A percentile compares a stretch with the other conserved stretches of the same genome.
Conservation (phyloP, 2,329 filamentous ascomycete genomes). For the Ophiostoma quercus region DNA sequence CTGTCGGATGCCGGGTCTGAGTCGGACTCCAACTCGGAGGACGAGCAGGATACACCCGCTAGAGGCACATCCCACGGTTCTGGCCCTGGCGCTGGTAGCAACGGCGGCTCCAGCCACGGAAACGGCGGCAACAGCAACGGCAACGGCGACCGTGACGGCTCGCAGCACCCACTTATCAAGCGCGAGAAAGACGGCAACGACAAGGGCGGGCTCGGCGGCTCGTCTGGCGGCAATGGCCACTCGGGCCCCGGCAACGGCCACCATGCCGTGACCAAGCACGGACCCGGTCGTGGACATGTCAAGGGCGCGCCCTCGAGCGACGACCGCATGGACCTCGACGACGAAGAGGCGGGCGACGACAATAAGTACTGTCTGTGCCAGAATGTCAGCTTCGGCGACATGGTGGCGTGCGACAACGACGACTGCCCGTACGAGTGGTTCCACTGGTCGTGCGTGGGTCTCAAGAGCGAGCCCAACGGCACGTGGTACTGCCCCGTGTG, state of each 20-base stretch:
- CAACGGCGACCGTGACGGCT: constrained; percentile 13
- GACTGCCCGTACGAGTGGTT: constrained; percentile 82
- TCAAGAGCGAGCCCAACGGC: constrained; percentile 62
- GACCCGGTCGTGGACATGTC: constrained; percentile 7
- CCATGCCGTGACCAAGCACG: constrained; percentile 22
- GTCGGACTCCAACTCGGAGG: constrained; percentile 49
- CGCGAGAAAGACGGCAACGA: constrained; percentile 20
- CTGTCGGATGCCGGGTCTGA: constrained; percentile 58
- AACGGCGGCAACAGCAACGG: constrained; percentile 11
- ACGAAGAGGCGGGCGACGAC: constrained; percentile 69
- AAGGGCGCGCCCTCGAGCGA: constrained; percentile 38
- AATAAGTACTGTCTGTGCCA: constrained; percentile 81
- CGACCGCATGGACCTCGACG: constrained; percentile 52
- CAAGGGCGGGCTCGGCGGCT: constrained; percentile 19
- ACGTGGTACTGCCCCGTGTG: constrained; percentile 64
- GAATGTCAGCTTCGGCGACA: constrained; percentile 77
- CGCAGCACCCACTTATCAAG: constrained; percentile 16
- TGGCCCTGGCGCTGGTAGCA: constrained; percentile 4
- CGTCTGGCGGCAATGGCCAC: not conserved
- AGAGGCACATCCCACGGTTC: constrained; percentile 29
- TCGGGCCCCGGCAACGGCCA: constrained; percentile 8
- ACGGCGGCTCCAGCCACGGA: constrained; percentile 15
- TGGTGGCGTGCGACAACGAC: constrained; percentile 84
- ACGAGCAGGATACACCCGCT: constrained; percentile 39
- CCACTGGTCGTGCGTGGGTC: constrained; percentile 69